Evolutionary conservation across 1,139 yeast genomes (phyloP), one percentile per base, ranked within the genome.

Genomic region (Zygoascus hellenicus): DNA sequence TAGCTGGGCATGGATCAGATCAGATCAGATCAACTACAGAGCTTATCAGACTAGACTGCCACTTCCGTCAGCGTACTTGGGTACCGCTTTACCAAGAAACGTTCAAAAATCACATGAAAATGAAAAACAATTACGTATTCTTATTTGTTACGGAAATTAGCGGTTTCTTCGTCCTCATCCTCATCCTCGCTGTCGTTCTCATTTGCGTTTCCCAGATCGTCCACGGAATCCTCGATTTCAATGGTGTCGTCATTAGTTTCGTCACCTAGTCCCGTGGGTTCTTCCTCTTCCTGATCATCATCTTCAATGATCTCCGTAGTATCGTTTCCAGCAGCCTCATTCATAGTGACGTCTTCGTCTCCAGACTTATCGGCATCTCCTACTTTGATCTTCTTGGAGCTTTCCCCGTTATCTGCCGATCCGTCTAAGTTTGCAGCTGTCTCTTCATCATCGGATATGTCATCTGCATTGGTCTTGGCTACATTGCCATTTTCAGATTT

Each of bases 381-480:
- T 11, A 26, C 17, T 26, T 43, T 30, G 14, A 46, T 35, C 14
- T 42, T 28, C 16, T 38, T 48, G 41, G 43, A 48, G 7, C 43
- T 54, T 30, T 49, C 52, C 16, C 45, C 49, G 5, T 47, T 51
- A 14, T 52, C 51, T 2, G 50, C 48, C 15, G 47, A 51, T 2
- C 46, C 51, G 13, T 39, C 48, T 9, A 19, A 39, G 10, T 39
- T 42, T 15, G 50, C 55, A 6, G 38, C 16, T 31, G 46, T 19
- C 34, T 48, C 53, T 6, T 52, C 55, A 13, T 49, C 51, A 7
- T 50, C 55, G n/a, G 36, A 33, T 9, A 35, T 42, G 5, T 29
- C 35, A 15, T 42, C 42, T 16, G 37, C 51, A 5, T 38, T 38
- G 9, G 32, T 16, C 14, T 15, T n/a, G 9, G 36, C 34, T 5